Evolutionary conservation across 1,284 basidiomycete species (phyloP).

Genomic region (Cystobasidium slooffiae): DNA sequence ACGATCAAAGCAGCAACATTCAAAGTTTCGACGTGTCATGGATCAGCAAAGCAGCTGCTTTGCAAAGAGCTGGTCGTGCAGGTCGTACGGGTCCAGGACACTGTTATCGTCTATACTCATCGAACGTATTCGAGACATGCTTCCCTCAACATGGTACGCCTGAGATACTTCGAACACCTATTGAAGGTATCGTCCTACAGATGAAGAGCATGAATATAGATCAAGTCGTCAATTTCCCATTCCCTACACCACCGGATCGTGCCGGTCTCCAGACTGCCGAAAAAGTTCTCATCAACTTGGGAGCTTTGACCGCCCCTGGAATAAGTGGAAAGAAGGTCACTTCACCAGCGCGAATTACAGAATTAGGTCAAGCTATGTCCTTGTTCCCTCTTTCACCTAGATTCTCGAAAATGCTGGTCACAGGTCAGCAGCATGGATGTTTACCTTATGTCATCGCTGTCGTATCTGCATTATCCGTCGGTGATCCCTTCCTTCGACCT

Average conservation of each 20-base stretch:
- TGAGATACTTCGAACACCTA: slow-evolving; percentile 93
- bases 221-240: slow-evolving; percentile 94
- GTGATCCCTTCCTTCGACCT: slow-evolving; percentile 93
- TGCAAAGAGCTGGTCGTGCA: slow-evolving; percentile 74
- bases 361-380: slow-evolving; percentile 87
- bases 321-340: slow-evolving; percentile 54
- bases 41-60: slow-evolving; percentile 75
- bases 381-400: slow-evolving; percentile 91
- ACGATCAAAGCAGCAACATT: slow-evolving; percentile 67
- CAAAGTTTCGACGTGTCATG: slow-evolving; percentile 74
- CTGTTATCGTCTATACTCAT: slow-evolving; percentile 75
- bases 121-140: slow-evolving; percentile 84
- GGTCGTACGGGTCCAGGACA: slow-evolving; percentile 78
- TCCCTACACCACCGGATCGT: slow-evolving; percentile 95
- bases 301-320: slow-evolving; percentile 69
- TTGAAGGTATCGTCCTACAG: slow-evolving; percentile 94
- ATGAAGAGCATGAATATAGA: slow-evolving; percentile 99
- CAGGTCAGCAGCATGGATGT: slow-evolving; percentile 88
- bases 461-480: slow-evolving; percentile 89
- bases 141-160: slow-evolving; percentile 85
- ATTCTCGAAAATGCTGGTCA: slow-evolving; percentile 91
- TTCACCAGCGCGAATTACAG: slow-evolving; percentile 69
- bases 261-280: slow-evolving; percentile 78
- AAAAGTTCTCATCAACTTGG: slow-evolving; percentile 75
- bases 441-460: slow-evolving; percentile 88